Conservation (phyloP, 768 basidiomycete species). For the Cystobasidium ongulense region DNA sequence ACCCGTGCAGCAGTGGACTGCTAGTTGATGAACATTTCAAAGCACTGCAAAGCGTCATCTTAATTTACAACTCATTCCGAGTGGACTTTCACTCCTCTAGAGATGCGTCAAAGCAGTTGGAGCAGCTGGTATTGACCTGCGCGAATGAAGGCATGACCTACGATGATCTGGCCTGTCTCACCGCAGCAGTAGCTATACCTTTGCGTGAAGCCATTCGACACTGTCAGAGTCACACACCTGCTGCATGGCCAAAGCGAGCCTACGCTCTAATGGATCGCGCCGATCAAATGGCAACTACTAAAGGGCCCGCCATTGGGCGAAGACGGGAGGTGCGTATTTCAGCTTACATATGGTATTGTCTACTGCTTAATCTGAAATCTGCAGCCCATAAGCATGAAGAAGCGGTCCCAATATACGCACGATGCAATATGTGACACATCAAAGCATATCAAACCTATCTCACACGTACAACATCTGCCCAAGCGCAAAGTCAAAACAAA, state of each 20-base stretch:
- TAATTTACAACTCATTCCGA: not conserved
- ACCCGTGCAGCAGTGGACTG: no score
- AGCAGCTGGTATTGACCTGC: not conserved
- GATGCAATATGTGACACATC: conserved; percentile 30
- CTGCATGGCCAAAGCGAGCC: conserved; percentile 61
- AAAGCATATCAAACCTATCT: conserved; percentile 2
- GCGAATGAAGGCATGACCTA: conserved; percentile 7
- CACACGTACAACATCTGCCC: conserved; percentile 31
- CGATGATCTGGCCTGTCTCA: not conserved
- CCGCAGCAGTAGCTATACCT: conserved; percentile 48
- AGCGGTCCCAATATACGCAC: not conserved
- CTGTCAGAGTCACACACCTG: conserved; percentile 68
- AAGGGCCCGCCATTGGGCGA: not conserved
- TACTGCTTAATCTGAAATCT: not conserved
- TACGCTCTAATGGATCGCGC: conserved; percentile 65
- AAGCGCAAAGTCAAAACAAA: conserved; percentile 64
- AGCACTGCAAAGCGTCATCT: not conserved
- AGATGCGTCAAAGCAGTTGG: not conserved
- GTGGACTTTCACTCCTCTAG: not conserved
- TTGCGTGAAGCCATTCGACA: conserved; percentile 74
- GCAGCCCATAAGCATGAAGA: conserved; percentile 16
- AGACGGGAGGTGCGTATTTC: not conserved
- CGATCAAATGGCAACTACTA: conserved; percentile 52
- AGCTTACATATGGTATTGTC: not conserved
- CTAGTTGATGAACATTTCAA: not conserved